These are phyloP conservation scores for Tulasnella sp. DNA, from an alignment of 768 basidiomycete genomes.

Conservation along the genomic window DNA sequence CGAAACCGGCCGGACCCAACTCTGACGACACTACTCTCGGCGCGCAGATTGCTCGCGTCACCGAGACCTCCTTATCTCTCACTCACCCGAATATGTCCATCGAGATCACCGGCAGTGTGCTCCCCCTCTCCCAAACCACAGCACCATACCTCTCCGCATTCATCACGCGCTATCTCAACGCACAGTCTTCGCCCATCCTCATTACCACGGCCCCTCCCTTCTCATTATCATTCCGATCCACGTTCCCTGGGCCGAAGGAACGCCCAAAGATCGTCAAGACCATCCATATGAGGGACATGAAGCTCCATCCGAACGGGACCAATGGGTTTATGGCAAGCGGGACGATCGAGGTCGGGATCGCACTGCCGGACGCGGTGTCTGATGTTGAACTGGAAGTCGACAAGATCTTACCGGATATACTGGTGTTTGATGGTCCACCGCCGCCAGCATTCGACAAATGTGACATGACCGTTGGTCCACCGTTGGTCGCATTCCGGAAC, in stretches of 20 bases:
- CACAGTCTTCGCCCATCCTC: slow-evolving; percentile 14
- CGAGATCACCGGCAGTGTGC: slow-evolving; percentile 7
- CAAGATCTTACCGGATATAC: slow-evolving; percentile 56
- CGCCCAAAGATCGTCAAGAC: slow-evolving; percentile 55
- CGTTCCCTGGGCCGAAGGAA: slow-evolving; percentile 56
- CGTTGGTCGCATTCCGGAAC: not conserved
- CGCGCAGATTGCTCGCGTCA: not conserved
- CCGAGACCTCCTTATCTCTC: not conserved
- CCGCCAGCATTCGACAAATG: not conserved
- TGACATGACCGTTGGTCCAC: not conserved
- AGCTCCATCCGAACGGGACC: slow-evolving; percentile 37
- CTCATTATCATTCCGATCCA: slow-evolving; percentile 33
- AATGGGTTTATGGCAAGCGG: slow-evolving; percentile 51
- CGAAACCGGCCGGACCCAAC: not conserved
- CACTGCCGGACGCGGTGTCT: slow-evolving; percentile 59
- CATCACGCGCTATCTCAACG: slow-evolving; percentile 33
- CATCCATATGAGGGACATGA: slow-evolving; percentile 69
- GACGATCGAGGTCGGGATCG: slow-evolving; percentile 49
- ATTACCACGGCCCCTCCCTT: slow-evolving; percentile 41
- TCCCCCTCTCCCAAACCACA: not conserved
- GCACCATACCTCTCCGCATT: slow-evolving; percentile 14
- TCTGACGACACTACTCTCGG: not conserved
- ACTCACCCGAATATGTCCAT: slow-evolving; percentile 13
- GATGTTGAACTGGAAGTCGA: slow-evolving; percentile 37
- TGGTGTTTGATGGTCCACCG: slow-evolving; percentile 65